Percentiles rank a stretch among this genome's conserved stretches.
Evolutionary conservation across 1,284 basidiomycete genomes (phyloP).

Genomic region (Cystobasidiaceae sp.): DNA sequence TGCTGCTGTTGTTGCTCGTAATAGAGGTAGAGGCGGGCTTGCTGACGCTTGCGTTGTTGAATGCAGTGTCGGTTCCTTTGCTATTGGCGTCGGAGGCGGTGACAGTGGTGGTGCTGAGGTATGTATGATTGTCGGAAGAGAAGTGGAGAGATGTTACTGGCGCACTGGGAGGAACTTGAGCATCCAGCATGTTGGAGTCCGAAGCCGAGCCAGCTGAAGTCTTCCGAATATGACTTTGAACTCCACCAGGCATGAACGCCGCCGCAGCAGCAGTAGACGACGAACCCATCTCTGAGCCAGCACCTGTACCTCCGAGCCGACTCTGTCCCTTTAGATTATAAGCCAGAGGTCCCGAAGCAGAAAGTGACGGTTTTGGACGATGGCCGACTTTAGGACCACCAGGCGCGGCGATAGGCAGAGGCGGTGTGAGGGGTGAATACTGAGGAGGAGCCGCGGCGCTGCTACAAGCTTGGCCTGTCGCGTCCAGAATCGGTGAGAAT

Average conservation of each 20-base stretch:
- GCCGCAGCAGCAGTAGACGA: too few species aligned
- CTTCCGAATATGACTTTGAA: too few species aligned
- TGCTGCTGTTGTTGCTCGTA: not conserved
- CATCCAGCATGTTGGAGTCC: too few species aligned
- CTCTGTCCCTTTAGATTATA: too few species aligned
- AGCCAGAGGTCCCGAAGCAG: too few species aligned
- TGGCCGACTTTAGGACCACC: not conserved
- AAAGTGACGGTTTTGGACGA: not conserved
- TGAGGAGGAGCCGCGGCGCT: too few species aligned
- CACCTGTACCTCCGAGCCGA: too few species aligned
- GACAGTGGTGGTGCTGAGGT: not conserved
- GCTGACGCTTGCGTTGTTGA: too few species aligned
- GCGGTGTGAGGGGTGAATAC: conserved; percentile 1
- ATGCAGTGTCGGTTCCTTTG: too few species aligned
- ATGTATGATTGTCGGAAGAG: not conserved
- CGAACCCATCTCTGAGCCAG: too few species aligned
- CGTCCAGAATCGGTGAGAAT: not conserved
- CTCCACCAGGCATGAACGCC: too few species aligned
- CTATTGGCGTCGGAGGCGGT: not conserved
- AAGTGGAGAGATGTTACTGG: not conserved
- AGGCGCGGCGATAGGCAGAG: not conserved
- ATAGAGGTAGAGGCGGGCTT: not conserved
- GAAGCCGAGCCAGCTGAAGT: too few species aligned
- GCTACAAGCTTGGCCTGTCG: not conserved
- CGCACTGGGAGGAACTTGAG: not conserved